Evolutionary conservation across 495 filamentous ascomycete genomes (phyloP).

Genomic region (Talaromyces thailandensis): DNA sequence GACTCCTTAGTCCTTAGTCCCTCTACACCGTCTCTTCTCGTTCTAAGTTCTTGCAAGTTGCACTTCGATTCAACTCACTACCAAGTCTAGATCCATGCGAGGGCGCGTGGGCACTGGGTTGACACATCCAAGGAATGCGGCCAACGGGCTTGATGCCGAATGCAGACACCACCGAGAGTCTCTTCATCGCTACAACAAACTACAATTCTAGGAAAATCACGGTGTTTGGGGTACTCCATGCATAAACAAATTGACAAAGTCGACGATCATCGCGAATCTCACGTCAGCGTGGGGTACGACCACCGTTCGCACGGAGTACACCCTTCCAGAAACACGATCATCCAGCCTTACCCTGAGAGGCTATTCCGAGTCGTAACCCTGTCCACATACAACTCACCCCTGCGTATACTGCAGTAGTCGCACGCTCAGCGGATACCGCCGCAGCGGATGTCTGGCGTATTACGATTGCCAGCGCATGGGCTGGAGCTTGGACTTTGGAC

Average conservation of each 20-base stretch:
- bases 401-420: not conserved
- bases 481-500: not conserved
- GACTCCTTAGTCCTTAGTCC: not conserved
- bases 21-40: not conserved
- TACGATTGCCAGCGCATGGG: not conserved
- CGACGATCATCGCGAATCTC: not conserved
- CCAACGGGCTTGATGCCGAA: not conserved
- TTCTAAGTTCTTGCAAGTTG: too few relatives aligned
- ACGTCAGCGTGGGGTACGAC: not conserved
- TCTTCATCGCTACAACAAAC: not conserved
- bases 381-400: too few relatives aligned
- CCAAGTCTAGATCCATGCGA: not conserved
- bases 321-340: not conserved
- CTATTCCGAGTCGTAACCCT: not conserved
- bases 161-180: not conserved
- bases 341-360: not conserved
- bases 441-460: not conserved
- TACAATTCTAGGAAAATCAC: not conserved
- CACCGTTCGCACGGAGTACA: not conserved
- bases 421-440: not conserved
- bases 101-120: not conserved
- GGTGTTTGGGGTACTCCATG: not conserved
- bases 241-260: not conserved
- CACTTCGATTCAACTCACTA: too few relatives aligned
- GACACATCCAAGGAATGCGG: constrained; percentile 4